Evolutionary conservation across 2,329 filamentous ascomycete genomes (phyloP).

Genomic region (Trichoderma sp.): DNA sequence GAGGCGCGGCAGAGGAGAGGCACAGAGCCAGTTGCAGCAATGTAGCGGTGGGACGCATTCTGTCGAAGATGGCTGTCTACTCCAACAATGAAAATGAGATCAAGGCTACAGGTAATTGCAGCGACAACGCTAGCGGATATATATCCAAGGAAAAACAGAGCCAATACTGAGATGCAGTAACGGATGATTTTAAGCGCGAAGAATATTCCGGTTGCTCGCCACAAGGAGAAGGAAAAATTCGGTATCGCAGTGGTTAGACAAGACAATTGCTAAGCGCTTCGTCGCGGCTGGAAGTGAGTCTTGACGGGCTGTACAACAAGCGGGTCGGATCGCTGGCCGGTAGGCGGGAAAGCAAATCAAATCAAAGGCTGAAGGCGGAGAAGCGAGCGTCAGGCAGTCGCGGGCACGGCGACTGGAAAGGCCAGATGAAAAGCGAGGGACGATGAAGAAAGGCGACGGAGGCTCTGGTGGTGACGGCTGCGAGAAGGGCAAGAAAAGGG

Average conservation of each 20-base stretch:
- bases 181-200: neutral
- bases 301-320: constrained; percentile 25
- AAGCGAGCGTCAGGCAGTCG: constrained; percentile 30
- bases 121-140: neutral
- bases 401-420: constrained; percentile 24
- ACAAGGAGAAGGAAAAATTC: neutral
- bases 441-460: constrained; percentile 26
- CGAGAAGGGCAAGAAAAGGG: constrained; percentile 19
- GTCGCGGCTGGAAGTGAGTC: constrained; percentile 15
- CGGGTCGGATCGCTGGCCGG: constrained; percentile 28
- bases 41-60: constrained; percentile 55
- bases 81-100: neutral
- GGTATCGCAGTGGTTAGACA: constrained; percentile 9
- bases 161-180: neutral
- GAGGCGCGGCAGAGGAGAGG: constrained; percentile 54
- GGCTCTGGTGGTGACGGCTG: constrained; percentile 29
- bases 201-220: neutral
- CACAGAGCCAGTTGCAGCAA: constrained; percentile 55
- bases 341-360: constrained; percentile 15
- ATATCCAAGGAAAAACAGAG: neutral
- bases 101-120: neutral
- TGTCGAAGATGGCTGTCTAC: constrained; percentile 27
- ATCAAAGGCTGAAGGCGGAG: neutral
- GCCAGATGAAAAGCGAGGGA: constrained; percentile 33
- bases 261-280: constrained; percentile 8